Percentiles rank a stretch among this genome's conserved stretches.
Evolutionary conservation across 768 basidiomycete species (phyloP).

Genomic region (Glaciozyma antarctica): DNA sequence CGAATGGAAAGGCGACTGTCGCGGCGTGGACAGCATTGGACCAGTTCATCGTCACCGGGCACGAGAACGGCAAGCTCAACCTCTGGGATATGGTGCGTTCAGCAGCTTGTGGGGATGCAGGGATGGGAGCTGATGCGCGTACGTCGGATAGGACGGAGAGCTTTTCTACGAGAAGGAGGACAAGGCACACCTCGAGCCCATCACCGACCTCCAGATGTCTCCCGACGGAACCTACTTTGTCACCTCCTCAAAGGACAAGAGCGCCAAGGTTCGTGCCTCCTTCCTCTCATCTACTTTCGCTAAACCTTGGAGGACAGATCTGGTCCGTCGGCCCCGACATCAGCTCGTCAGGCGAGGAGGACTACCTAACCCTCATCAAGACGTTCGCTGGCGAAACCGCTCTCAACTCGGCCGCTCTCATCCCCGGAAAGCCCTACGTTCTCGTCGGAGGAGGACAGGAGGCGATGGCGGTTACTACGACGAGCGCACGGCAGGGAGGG

Average conservation of each 20-base stretch:
- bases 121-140: not conserved
- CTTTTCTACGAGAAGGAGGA: conserved; percentile 28
- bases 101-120: not conserved
- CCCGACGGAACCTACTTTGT: conserved; percentile 88
- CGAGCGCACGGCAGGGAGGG: conserved; percentile 84
- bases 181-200: conserved; percentile 55
- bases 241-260: conserved; percentile 94
- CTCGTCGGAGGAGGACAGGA: conserved; percentile 95
- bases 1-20: conserved; percentile 73
- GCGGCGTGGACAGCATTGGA: conserved; percentile 77
- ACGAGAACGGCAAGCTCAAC: conserved; percentile 91
- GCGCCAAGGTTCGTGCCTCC: conserved; percentile 59
- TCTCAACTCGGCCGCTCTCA: conserved; percentile 81
- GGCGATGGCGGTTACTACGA: conserved; percentile 94
- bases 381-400: conserved; percentile 89
- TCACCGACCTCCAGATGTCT: conserved; percentile 87
- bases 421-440: conserved; percentile 71
- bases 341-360: conserved; percentile 56
- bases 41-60: conserved; percentile 77
- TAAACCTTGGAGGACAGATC: conserved; percentile 51
- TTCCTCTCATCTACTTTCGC: not conserved
- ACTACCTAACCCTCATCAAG: conserved; percentile 81
- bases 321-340: conserved; percentile 33
- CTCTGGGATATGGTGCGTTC: conserved; percentile 60
- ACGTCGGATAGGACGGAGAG: conserved; percentile 26